Evolutionary conservation across 495 filamentous ascomycete genomes (phyloP), one percentile per base, ranked within the genome.

Genomic region (Durotheca rogersii): DNA sequence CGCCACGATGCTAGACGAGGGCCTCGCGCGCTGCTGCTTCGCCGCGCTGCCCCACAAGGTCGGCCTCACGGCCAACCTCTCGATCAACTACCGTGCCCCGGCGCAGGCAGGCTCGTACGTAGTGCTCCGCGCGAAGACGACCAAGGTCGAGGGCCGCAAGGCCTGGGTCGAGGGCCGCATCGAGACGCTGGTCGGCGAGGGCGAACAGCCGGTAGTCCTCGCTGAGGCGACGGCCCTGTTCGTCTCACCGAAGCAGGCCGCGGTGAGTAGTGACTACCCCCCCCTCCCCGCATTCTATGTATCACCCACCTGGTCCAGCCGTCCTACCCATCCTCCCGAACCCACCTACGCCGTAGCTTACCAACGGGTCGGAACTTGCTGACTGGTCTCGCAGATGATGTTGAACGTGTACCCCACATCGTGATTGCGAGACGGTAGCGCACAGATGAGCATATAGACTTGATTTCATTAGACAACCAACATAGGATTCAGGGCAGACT

Each of bases 151-250:
- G 65, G 94, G 93, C 4, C 78, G 93, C 51, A 98, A 98, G 69
- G 93, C 91, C 15, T 98, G 92, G 92, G 91, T 96, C 4, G 85
- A 90, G 69, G 94, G 89, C 15, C 81, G 82, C 54, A 87, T 98
- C 58, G 92, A 96, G 78, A 86, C 89, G 16, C 74, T 96, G 9
- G 81, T 82, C 0, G 45, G 37, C 34, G 77, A 77, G 30, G 81
- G 79, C 12, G 72, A 82, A 61, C 78, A 77, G 30, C 83, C 86
- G 7, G 62, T 78, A 7, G 78, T 90, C 17, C 68, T 93, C 35
- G 86, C 81, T 19, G 86, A 90, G 70, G 89, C 87, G 10, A 86
- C 85, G 63, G 90, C 87, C 2, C 70, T 98, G 51, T 97, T 95
- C 64, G 79, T 98, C 53, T 90, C 95, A 68, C 93, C 93, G 4